Evolutionary conservation across 78 protist genomes (phyloP), one percentile per base, ranked within the genome.

Genomic region (Chrysochromulina parva): DNA sequence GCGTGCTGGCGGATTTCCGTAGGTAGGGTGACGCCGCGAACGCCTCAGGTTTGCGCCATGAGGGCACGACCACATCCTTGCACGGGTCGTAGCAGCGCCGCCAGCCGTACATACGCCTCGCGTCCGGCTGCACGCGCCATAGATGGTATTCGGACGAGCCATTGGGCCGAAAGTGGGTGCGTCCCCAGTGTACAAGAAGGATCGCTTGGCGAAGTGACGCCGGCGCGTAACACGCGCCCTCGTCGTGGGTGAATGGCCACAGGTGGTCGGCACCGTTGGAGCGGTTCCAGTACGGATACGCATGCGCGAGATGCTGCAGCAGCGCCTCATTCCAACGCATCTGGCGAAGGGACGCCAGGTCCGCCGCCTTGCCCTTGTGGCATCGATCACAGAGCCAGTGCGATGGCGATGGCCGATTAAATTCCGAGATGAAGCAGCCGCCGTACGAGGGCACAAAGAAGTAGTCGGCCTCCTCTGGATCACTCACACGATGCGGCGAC

Each of bases 211-310:
- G 57, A 11, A 48, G 57, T 55, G 13, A 53, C 11, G 57, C 57
- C 3, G 82, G 82, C 82, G 55, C 16, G 82, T 74, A 74, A 55
- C 82, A 74, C 50, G 82, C 82, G 57, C 82, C 82, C 82, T 74
- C 82, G 82, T 74, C 82, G 55, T 74, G 82, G 26, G 14, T 17
- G 13, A 19, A 4, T 1, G 82, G 82, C 82, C 82, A 74, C 50
- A 74, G 57, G 55, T 74, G 82, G 55, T 74, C 82, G 3, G 82
- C 53, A 17, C 82, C 82, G 57, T 55, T 14, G 11, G 55, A 48
- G 14, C 57, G 57, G 55, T 74, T 48, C 82, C 82, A 74, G 82
- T 48, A 48, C 28, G 57, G 57, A 13, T 3, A 3, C 58, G 82
- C 16, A 13, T 14, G 24, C 13, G 26, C 57, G 16, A 74, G 3